A percentile compares a stretch with the other conserved stretches of the same genome.
Conservation (phyloP, 1,284 basidiomycete species). For the Thelephora terrestris region DNA sequence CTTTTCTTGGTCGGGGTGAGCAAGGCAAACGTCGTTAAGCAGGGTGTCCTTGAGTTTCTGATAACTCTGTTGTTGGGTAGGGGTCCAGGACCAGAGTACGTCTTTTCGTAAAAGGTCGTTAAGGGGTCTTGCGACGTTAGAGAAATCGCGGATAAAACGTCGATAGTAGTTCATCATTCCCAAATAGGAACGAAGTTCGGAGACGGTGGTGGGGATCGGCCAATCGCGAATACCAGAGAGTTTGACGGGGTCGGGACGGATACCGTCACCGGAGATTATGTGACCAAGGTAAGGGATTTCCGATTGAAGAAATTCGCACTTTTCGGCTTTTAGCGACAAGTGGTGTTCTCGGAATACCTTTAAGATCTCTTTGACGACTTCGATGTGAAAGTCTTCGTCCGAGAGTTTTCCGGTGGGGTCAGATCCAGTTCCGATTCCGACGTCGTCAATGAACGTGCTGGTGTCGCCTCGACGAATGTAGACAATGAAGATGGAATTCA, state of each 20-base stretch:
- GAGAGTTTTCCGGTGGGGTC: neutral
- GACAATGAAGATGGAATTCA: conserved; percentile 12
- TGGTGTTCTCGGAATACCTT: conserved; percentile 18
- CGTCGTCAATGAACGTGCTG: conserved; percentile 1
- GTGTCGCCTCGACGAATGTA: conserved; percentile 9
- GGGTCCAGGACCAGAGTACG: conserved; percentile 12
- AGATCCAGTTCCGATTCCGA: conserved; percentile 10
- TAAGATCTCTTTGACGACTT: conserved; percentile 18
- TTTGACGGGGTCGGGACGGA: conserved; percentile 35
- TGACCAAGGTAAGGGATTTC: conserved; percentile 33
- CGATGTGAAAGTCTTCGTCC: neutral
- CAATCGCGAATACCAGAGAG: conserved; percentile 27
- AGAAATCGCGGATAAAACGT: conserved; percentile 29
- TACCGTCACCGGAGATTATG: conserved; percentile 20
- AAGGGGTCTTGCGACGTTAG: conserved; percentile 19
- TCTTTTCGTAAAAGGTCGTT: conserved; percentile 1
- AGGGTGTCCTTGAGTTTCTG: conserved; percentile 2
- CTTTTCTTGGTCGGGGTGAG: neutral
- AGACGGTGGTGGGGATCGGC: conserved; percentile 20
- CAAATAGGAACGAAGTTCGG: conserved; percentile 12
- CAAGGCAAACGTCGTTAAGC: neutral
- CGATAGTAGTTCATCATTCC: conserved; percentile 31
- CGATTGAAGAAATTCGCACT: conserved; percentile 27
- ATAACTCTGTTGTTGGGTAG: conserved; percentile 17
- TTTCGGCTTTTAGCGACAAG: conserved; percentile 26